phyloP scores from a whole-genome alignment of 805 yeast genomes.

The Nakazawaea ishiwadae region DNA sequence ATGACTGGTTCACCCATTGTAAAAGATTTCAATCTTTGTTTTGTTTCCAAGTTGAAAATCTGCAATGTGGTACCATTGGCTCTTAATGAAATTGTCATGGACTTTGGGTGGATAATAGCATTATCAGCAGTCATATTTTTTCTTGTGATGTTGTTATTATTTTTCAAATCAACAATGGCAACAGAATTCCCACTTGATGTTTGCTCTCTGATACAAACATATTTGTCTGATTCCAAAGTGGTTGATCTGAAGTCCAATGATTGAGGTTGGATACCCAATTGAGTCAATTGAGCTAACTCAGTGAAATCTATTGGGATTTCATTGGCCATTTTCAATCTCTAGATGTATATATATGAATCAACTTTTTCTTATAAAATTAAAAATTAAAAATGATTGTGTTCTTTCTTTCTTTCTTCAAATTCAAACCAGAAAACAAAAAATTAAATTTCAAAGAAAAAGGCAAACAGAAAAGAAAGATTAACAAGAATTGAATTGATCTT shows the following conservation, averaged over 20 bases:
- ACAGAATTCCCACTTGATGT: slow-evolving; percentile 73
- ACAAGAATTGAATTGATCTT: background rate
- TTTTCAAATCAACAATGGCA: slow-evolving; percentile 82
- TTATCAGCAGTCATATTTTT: slow-evolving; percentile 97
- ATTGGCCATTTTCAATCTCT: slow-evolving; percentile 12
- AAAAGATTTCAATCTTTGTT: slow-evolving; percentile 85
- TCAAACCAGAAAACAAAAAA: background rate
- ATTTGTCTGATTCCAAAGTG: slow-evolving; percentile 89
- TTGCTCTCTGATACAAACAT: slow-evolving; percentile 75
- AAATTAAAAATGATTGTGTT: no score
- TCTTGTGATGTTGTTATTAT: slow-evolving; percentile 74
- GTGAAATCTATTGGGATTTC: slow-evolving; percentile 97
- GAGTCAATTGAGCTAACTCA: slow-evolving; percentile 85
- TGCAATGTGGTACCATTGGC: slow-evolving; percentile 96
- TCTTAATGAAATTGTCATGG: slow-evolving; percentile 84
- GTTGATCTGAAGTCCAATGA: slow-evolving; percentile 91
- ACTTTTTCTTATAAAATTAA: no score
- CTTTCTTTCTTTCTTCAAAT: no score
- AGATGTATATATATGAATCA: no score
- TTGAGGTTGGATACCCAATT: slow-evolving; percentile 78
- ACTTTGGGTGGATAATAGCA: slow-evolving; percentile 93
- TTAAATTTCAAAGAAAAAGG: no score
- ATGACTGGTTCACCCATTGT: slow-evolving; percentile 85
- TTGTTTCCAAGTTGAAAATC: slow-evolving; percentile 82
- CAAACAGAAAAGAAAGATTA: background rate